A percentile compares a stretch with the other conserved stretches of the same genome.
Conservation (phyloP, 202 grass and related monocot genomes). For the Bolboschoenoplectus hybrid region DNA sequence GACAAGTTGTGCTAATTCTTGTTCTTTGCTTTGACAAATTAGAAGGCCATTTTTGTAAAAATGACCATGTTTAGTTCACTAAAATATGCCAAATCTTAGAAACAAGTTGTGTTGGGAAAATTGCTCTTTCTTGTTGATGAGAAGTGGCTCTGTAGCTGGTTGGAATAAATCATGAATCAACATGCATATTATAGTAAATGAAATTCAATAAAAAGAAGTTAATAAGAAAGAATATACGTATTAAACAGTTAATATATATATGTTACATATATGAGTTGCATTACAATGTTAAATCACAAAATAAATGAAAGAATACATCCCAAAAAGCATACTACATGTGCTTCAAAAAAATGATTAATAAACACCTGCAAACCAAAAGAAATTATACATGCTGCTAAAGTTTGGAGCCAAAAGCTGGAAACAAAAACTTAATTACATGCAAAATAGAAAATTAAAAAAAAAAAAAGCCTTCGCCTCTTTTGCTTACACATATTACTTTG, state of each 20-base stretch:
- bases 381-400: background rate
- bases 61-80: background rate
- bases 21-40: background rate
- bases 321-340: slow-evolving; percentile 26
- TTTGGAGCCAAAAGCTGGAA: slow-evolving; percentile 1
- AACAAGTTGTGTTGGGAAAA: background rate
- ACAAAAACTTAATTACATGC: slow-evolving; percentile 10
- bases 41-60: background rate
- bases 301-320: slow-evolving; percentile 37
- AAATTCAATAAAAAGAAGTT: background rate
- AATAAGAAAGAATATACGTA: background rate
- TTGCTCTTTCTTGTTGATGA: background rate
- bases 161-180: background rate
- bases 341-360: slow-evolving; percentile 8
- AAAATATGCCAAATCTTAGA: background rate
- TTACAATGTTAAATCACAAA: slow-evolving; percentile 33
- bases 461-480: slow-evolving; percentile 31
- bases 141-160: background rate
- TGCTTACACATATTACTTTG: slow-evolving; percentile 25
- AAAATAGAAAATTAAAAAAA: slow-evolving; percentile 4
- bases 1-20: background rate
- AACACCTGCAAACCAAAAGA: background rate
- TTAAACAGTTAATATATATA: background rate
- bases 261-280: slow-evolving; percentile 13
- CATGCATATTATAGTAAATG: background rate